Conservation (phyloP, 2,329 filamentous ascomycete species). For the Plectosphaerella cucumerina region DNA sequence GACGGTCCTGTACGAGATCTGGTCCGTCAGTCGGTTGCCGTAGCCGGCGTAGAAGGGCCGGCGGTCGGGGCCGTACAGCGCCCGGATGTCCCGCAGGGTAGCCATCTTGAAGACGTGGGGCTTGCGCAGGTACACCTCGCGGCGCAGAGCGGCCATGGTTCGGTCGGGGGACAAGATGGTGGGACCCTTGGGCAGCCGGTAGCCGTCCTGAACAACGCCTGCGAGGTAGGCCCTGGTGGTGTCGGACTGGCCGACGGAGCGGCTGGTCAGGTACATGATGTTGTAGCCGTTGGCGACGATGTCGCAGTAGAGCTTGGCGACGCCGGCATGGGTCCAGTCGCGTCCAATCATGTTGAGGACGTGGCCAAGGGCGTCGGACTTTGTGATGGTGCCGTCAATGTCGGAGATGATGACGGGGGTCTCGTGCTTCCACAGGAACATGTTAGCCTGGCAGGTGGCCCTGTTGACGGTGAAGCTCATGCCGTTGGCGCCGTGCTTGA, state of each 20-base stretch:
- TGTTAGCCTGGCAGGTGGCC: conserved; percentile 84
- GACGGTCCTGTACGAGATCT: conserved; percentile 90
- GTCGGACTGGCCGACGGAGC: conserved; percentile 90
- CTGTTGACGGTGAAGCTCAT: conserved; percentile 97
- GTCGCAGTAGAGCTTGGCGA: conserved; percentile 95
- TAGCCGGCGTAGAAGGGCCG: conserved; percentile 96
- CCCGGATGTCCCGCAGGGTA: conserved; percentile 88
- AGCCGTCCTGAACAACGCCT: conserved; percentile 83
- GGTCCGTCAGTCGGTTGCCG: conserved; percentile 93
- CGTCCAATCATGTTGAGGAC: conserved; percentile 94
- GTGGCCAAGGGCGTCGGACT: conserved; percentile 91
- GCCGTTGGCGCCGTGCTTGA: conserved; percentile 82
- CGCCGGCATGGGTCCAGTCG: conserved; percentile 95
- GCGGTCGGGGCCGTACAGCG: conserved; percentile 70
- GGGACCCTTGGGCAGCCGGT: conserved; percentile 80
- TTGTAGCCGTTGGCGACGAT: conserved; percentile 96
- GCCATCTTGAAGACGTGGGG: conserved; percentile 99
- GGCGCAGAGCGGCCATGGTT: conserved; percentile 85
- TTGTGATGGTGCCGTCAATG: conserved; percentile 98
- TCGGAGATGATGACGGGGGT: conserved; percentile 96
- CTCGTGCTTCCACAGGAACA: conserved; percentile 91
- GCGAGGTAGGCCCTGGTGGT: conserved; percentile 79
- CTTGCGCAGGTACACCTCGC: conserved; percentile 92
- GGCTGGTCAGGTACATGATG: conserved; percentile 94
- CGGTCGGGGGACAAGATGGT: conserved; percentile 94